phyloP scores from a whole-genome alignment of 371 early-diverging fungal species.

The Coelomomyces lativittatus region DNA sequence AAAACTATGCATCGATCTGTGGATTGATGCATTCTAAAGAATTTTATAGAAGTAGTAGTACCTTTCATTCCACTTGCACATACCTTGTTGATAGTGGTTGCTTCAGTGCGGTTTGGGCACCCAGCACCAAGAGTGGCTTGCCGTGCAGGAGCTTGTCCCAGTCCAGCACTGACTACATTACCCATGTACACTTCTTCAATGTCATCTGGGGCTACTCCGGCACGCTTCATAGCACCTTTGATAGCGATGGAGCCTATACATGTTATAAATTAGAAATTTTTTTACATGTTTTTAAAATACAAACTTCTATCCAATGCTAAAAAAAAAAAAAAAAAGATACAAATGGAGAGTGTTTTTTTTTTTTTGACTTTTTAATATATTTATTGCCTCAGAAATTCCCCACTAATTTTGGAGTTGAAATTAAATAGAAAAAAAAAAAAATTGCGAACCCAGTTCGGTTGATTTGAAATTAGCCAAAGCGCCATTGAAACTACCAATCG shows the following conservation, averaged over 20 bases:
- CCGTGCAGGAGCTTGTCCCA: constrained; percentile 73
- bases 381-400: neutral
- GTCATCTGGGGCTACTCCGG: constrained; percentile 45
- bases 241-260: constrained; percentile 23
- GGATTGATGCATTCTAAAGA: too few relatives aligned
- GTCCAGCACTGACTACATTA: constrained; percentile 61
- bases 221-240: constrained; percentile 43
- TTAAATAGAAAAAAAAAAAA: too few relatives aligned
- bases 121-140: constrained; percentile 57
- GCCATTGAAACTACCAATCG: constrained; percentile 56
- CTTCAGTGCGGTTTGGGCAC: constrained; percentile 54
- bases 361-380: neutral
- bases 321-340: too few relatives aligned
- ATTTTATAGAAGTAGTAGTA: too few relatives aligned
- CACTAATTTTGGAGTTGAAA: too few relatives aligned
- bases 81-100: constrained; percentile 82
- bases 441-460: constrained; percentile 34
- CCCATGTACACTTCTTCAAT: constrained; percentile 80
- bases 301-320: too few relatives aligned
- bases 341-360: too few relatives aligned
- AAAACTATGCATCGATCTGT: too few relatives aligned
- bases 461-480: constrained; percentile 44
- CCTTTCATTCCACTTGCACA: constrained; percentile 86
- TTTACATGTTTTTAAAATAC: too few relatives aligned
- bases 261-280: too few relatives aligned